Evolutionary conservation across 164 flowering plant species (phyloP).

Genomic region (Kingdonia uniflora): DNA sequence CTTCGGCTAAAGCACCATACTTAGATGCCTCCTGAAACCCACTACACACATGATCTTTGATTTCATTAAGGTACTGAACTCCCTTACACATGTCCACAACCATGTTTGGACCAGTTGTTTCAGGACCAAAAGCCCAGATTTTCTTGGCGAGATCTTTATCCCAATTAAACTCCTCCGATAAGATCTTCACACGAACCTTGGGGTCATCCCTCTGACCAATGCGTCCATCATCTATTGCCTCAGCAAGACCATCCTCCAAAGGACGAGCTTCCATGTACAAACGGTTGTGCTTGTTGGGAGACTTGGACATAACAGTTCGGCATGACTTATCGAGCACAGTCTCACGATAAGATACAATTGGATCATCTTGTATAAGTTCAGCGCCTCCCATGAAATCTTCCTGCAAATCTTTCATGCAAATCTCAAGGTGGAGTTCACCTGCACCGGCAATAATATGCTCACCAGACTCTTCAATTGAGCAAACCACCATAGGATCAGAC

Average conservation of each 20-base stretch:
- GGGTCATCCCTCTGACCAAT: constrained; percentile 29
- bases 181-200: constrained; percentile 20
- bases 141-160: constrained; percentile 28
- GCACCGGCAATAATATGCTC: constrained; percentile 34
- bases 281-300: constrained; percentile 28
- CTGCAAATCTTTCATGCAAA: constrained; percentile 24
- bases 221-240: constrained; percentile 30
- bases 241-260: constrained; percentile 23
- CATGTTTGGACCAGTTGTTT: constrained; percentile 28
- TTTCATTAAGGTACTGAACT: constrained; percentile 27
- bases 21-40: constrained; percentile 30
- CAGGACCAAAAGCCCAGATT: constrained; percentile 32
- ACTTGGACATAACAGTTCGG: constrained; percentile 29
- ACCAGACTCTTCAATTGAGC: constrained; percentile 27
- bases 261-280: constrained; percentile 32
- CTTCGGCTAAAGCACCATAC: constrained; percentile 28
- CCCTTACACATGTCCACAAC: constrained; percentile 30
- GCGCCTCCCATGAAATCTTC: constrained; percentile 31
- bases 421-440: constrained; percentile 27
- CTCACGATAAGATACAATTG: constrained; percentile 27
- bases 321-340: constrained; percentile 26
- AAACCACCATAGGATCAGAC: constrained; percentile 32
- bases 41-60: constrained; percentile 27
- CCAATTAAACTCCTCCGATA: constrained; percentile 12
- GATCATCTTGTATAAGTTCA: constrained; percentile 16